These are phyloP conservation scores for Cucurbita pepo DNA, from an alignment of 306 rosid species.

Conservation along the genomic window DNA sequence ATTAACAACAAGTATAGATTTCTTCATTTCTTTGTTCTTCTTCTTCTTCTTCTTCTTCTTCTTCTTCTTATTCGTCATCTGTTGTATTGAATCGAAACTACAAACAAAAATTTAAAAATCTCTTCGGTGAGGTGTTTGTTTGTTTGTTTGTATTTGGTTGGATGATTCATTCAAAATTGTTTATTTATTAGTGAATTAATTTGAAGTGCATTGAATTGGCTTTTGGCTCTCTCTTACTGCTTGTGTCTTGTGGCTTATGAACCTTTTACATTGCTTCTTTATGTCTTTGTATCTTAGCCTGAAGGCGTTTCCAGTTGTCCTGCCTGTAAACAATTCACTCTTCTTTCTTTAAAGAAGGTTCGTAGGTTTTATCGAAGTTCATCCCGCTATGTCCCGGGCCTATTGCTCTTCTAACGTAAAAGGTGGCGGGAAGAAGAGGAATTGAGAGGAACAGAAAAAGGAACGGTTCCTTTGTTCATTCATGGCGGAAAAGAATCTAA, in stretches of 20 bases:
- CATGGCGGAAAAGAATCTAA: too few species aligned
- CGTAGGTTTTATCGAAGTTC: too few species aligned
- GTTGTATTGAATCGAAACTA: conserved; percentile 6
- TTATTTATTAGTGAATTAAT: background rate
- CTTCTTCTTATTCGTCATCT: background rate
- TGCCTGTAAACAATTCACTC: too few species aligned
- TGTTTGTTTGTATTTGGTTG: background rate
- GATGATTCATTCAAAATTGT: background rate
- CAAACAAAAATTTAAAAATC: background rate
- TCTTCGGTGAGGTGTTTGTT: background rate
- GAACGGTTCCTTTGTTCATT: too few species aligned
- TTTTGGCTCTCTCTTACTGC: background rate
- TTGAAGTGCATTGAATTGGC: background rate
- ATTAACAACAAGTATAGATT: conserved; percentile 7
- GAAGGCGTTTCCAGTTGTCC: background rate
- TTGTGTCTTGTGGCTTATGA: background rate
- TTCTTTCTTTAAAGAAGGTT: too few species aligned
- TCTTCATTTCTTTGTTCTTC: background rate
- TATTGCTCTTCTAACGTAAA: too few species aligned
- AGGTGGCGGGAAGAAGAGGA: too few species aligned
- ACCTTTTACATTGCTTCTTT: background rate
- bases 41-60: background rate
- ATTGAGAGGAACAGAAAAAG: too few species aligned
- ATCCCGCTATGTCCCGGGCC: too few species aligned
- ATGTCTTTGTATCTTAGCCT: background rate